These are phyloP conservation scores for Kurtzmaniella natalensis DNA, from an alignment of 1,139 yeast genomes.

Conservation along the genomic window DNA sequence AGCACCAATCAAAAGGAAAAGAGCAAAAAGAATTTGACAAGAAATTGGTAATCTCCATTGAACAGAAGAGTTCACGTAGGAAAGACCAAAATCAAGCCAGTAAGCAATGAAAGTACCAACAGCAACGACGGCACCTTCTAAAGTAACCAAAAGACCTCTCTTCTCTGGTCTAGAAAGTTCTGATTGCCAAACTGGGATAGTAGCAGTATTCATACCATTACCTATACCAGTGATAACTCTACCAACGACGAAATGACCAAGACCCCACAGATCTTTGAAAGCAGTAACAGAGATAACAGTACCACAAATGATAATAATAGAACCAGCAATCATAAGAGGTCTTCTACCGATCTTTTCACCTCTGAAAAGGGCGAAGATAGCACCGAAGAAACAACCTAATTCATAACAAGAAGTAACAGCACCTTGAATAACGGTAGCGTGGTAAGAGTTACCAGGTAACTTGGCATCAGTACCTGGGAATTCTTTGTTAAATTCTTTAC, in stretches of 20 bases:
- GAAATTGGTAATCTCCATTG: conserved; percentile 49
- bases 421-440: conserved; percentile 52
- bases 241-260: conserved; percentile 68
- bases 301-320: conserved; percentile 58
- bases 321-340: conserved; percentile 55
- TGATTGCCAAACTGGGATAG: conserved; percentile 79
- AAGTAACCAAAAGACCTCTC: conserved; percentile 62
- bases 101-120: conserved; percentile 70
- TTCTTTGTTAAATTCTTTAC: conserved; percentile 49
- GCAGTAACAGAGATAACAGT: conserved; percentile 61
- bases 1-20: conserved; percentile 31
- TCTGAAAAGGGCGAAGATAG: conserved; percentile 53
- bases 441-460: conserved; percentile 19
- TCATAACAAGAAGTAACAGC: conserved; percentile 71
- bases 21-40: conserved; percentile 40
- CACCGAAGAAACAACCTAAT: conserved; percentile 73
- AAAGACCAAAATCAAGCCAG: conserved; percentile 68
- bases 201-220: conserved; percentile 73
- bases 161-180: conserved; percentile 69
- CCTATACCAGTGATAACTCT: conserved; percentile 78
- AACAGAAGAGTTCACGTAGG: conserved; percentile 47
- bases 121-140: conserved; percentile 68
- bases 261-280: conserved; percentile 15
- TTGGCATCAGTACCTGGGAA: conserved; percentile 47
- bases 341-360: conserved; percentile 71